Evolutionary conservation across 169 alveolate genomes (phyloP), one percentile per base, ranked within the genome.

Genomic region (Babesia ovis): DNA sequence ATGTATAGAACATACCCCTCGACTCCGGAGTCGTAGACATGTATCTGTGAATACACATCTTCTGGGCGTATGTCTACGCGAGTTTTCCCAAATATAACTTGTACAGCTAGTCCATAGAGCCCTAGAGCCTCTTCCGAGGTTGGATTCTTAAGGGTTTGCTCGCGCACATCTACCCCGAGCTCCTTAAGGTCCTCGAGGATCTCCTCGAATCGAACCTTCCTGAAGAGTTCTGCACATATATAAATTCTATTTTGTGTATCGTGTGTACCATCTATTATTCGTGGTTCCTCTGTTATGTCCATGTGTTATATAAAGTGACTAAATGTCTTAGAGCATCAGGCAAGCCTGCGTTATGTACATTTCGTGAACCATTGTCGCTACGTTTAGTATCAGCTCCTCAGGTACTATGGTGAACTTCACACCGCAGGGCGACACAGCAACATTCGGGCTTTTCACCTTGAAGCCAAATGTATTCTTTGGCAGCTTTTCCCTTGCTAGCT

Each of bases 371-470:
- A 81, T 61, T 22, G 89, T 68, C 43, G 89, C 77, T 2, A 68
- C 59, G 68, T 81, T 81, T 23, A 81, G 64, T 56, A 81, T 81
- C 45, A 81, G 69, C 59, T 81, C 89, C 51, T 81, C 89, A 0
- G 89, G 89, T 45, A 81, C 59, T 20, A 81, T 37, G 22, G 48
- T 68, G 27, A 71, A 53, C 20, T 35, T 41, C n/a, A 41, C 34
- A 11, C 89, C 89, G 42, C 71, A 73, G 1, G 84, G 83, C 29
- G 73, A 59, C 8, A 32, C 18, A 14, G 68, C 82, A 18, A 25
- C 51, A 32, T 56, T 37, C 22, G 27, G 69, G 39, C 22, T 4
- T 35, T 2, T 0, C 66, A 56, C 48, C 66, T 54, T 22, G 62
- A 81, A 70, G 6, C 84, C 84, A 42, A 71, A 81, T 0, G 84